Conservation (phyloP, 495 filamentous ascomycete species). For the Chaetomium cochliodes region DNA sequence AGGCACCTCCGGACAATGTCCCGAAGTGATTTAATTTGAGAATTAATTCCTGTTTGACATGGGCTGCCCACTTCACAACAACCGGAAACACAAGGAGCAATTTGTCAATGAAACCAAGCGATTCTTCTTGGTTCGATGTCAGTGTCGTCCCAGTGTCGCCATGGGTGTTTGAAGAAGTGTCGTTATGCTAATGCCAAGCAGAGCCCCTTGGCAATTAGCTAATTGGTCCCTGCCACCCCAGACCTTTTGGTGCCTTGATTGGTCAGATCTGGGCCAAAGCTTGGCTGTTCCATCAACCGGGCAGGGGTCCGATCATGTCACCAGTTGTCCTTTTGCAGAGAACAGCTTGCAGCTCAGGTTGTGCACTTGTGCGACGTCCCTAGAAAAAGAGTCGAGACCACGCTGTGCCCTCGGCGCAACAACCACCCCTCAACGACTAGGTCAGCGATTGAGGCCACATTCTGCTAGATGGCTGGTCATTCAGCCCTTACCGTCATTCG, state of each 20-base stretch:
- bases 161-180: neutral
- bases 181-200: slow-evolving; percentile 10
- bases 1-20: neutral
- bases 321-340: slow-evolving; percentile 41
- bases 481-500: neutral
- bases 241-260: slow-evolving; percentile 17
- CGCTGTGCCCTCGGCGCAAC: slow-evolving; percentile 18
- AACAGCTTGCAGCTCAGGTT: slow-evolving; percentile 31
- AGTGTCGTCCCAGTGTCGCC: neutral
- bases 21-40: neutral
- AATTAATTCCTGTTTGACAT: no score
- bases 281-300: slow-evolving; percentile 25
- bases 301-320: slow-evolving; percentile 26
- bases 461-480: neutral
- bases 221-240: slow-evolving; percentile 10
- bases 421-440: neutral
- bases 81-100: no score
- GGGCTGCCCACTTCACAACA: no score
- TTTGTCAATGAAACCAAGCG: neutral
- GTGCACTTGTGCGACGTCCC: no score
- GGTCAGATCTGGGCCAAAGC: slow-evolving; percentile 13
- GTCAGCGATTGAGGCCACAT: slow-evolving; percentile 7
- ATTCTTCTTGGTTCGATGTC: neutral
- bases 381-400: slow-evolving; percentile 12
- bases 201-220: slow-evolving; percentile 21